phyloP scores from a whole-genome alignment of 1,139 yeast genomes.

The Candida sanyaensis region DNA sequence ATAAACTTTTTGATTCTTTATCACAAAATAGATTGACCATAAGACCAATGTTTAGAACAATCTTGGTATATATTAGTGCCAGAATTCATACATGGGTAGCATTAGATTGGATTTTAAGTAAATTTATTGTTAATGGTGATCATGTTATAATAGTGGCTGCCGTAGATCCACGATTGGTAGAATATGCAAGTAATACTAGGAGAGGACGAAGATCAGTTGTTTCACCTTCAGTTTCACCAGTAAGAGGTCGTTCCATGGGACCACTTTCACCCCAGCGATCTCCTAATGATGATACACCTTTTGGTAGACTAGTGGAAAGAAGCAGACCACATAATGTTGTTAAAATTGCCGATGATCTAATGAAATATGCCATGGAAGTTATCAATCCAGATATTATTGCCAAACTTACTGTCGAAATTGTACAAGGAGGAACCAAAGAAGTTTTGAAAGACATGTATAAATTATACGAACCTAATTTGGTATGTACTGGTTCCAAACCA shows the following conservation, averaged over 20 bases:
- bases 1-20: slow-evolving; percentile 41
- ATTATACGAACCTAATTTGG: slow-evolving; percentile 63
- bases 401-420: slow-evolving; percentile 63
- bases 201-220: slow-evolving; percentile 10
- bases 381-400: slow-evolving; percentile 51
- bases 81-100: slow-evolving; percentile 81
- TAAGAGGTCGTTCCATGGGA: neutral
- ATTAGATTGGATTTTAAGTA: slow-evolving; percentile 63
- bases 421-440: slow-evolving; percentile 58
- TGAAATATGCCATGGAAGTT: slow-evolving; percentile 48
- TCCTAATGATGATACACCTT: slow-evolving; percentile 15
- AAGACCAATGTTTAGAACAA: slow-evolving; percentile 50
- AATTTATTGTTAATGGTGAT: slow-evolving; percentile 61
- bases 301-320: slow-evolving; percentile 33
- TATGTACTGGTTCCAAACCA: slow-evolving; percentile 64
- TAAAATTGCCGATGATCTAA: slow-evolving; percentile 40
- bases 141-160: slow-evolving; percentile 58
- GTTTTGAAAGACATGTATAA: slow-evolving; percentile 62
- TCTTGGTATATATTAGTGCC: slow-evolving; percentile 68
- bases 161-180: slow-evolving; percentile 19
- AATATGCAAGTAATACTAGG: neutral
- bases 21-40: slow-evolving; percentile 31
- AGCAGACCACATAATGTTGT: slow-evolving; percentile 37
- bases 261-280: neutral
- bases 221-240: slow-evolving; percentile 17